Evolutionary conservation across 2,329 filamentous ascomycete species (phyloP).

Genomic region (Ustilaginoidea virens): DNA sequence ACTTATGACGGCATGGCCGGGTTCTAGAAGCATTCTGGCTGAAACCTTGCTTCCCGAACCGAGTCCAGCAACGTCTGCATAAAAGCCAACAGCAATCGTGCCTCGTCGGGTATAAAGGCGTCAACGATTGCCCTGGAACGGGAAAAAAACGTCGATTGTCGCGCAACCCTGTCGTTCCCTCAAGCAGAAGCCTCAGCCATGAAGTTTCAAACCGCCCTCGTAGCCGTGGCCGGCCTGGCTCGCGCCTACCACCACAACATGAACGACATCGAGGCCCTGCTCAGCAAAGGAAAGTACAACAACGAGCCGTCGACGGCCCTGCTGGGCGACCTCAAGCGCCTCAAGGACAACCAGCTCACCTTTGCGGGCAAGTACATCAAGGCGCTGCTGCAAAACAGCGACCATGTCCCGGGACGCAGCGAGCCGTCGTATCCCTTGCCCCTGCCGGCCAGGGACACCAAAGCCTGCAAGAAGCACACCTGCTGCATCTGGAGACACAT

Average conservation of each 20-base stretch:
- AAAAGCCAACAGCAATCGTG: too few relatives aligned
- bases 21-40: too few relatives aligned
- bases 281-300: slow-evolving; percentile 1
- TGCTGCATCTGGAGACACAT: slow-evolving; percentile 27
- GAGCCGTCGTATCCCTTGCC: neutral
- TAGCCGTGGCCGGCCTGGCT: slow-evolving; percentile 1
- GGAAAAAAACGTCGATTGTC: too few relatives aligned
- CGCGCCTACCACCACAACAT: slow-evolving; percentile 4
- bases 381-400: slow-evolving; percentile 12
- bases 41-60: too few relatives aligned
- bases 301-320: slow-evolving; percentile 4
- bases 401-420: neutral
- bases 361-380: slow-evolving; percentile 16
- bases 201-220: too few relatives aligned
- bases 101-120: too few relatives aligned
- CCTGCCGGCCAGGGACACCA: slow-evolving; percentile 2
- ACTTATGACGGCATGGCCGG: too few relatives aligned
- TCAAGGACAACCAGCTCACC: slow-evolving; percentile 13
- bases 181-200: too few relatives aligned
- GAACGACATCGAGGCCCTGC: slow-evolving; percentile 2
- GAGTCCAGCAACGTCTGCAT: too few relatives aligned
- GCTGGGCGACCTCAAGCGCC: slow-evolving; percentile 20
- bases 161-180: too few relatives aligned
- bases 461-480: slow-evolving; percentile 15
- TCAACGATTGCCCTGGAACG: too few relatives aligned